Evolutionary conservation across 495 filamentous ascomycete genomes (phyloP).

Genomic region (Talaromyces stipitatus): DNA sequence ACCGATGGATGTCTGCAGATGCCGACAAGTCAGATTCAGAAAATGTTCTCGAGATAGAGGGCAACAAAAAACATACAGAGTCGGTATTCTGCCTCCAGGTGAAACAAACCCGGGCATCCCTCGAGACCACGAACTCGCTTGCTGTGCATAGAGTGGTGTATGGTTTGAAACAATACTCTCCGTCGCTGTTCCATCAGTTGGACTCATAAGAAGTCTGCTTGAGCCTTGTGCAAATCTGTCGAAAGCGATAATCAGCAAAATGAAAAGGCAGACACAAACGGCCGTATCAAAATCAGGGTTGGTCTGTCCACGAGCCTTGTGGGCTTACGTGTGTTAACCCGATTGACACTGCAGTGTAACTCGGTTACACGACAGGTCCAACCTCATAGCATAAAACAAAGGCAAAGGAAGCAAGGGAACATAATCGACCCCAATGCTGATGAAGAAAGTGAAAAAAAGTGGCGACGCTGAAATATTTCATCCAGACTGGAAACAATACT

Average conservation of each 20-base stretch:
- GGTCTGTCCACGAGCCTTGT: background rate
- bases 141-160: slow-evolving; percentile 32
- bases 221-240: slow-evolving; percentile 33
- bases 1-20: slow-evolving; percentile 28
- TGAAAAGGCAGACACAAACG: background rate
- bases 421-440: background rate
- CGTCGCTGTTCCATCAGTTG: slow-evolving; percentile 20
- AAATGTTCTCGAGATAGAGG: slow-evolving; percentile 10
- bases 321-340: background rate
- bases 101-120: slow-evolving; percentile 34
- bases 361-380: background rate
- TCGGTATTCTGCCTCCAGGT: slow-evolving; percentile 23
- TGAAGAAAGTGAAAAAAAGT: slow-evolving; percentile 9
- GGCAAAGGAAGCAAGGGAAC: background rate
- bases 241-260: slow-evolving; percentile 16
- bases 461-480: slow-evolving; percentile 7
- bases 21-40: slow-evolving; percentile 1
- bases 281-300: background rate
- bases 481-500: slow-evolving; percentile 18
- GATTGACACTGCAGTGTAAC: background rate
- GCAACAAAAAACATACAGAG: slow-evolving; percentile 34
- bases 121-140: slow-evolving; percentile 28
- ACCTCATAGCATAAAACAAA: background rate
- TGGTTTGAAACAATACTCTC: slow-evolving; percentile 35
- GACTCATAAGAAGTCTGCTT: slow-evolving; percentile 35